Base-by-base conservation (phyloP, 73 alveolate genomes). In the Tetrahymena elliotti region DNA sequence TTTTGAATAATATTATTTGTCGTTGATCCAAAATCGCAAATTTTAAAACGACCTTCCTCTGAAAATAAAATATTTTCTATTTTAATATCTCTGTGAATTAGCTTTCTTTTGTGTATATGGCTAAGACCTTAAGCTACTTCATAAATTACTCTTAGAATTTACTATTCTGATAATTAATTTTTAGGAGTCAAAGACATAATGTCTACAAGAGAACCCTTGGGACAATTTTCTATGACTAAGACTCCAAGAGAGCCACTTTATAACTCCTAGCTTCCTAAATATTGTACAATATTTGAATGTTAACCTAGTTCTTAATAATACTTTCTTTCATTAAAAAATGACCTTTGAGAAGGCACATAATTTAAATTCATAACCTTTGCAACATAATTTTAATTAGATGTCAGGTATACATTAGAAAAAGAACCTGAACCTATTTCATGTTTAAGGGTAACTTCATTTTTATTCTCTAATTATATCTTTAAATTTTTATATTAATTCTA, bases 61-160 rank as follows among this genome's bases (percentile, higher is more conserved):
- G 92, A 39, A 33, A 84, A 88, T 10, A 94, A 92, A 20, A 94
- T 94, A 52, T 94, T 94, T 37, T 94, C 96, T 94, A 94, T 84
- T 35, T 94, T 94, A n/a, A 94, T 94, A 92, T 94, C 96, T 93
- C 96, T 84, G 52, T 94, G 96, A 18, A 94, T 52, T 35, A 84
- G 93, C 15, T 94, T 94, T 22, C 36, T 6, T 88, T 94, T 39
- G 84, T 94, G 96, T 37, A 94, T 94, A 33, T 36, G 38, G 27
- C 93, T 92, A 41, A 94, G 16, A 11, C 92, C 96, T 35, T 92
- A 83, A 22, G 93, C 83, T 7, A 94, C 92, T 40, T 94, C 96
- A 40, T 94, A 40, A 20, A 92, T 52, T 13, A 94, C 88, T 84
- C 83, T 84, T 16, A 94, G 83, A 7, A 94, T 94, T 88, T 84